Conservation (phyloP, 106 monocot genomes). For the Dendrobium huoshanense region DNA sequence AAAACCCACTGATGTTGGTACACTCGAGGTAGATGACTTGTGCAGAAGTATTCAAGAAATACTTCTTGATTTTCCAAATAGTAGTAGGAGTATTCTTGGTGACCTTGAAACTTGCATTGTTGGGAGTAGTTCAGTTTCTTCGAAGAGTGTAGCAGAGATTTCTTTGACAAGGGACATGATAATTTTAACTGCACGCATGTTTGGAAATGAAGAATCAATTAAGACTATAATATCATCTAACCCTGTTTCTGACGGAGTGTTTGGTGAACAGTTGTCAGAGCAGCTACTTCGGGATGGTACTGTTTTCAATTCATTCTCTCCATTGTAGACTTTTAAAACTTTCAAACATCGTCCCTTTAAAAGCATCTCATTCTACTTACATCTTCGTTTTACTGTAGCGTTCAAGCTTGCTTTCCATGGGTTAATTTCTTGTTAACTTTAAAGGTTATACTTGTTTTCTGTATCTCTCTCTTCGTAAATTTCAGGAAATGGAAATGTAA, state of each 20-base stretch:
- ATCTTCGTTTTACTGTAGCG: neutral
- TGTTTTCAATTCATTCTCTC: slow-evolving; percentile 2
- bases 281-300: slow-evolving; percentile 86
- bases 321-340: neutral
- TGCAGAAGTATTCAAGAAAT: slow-evolving; percentile 69
- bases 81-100: slow-evolving; percentile 42
- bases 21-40: slow-evolving; percentile 41
- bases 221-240: slow-evolving; percentile 38
- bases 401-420: neutral
- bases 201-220: slow-evolving; percentile 58
- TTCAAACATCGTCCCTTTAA: neutral
- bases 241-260: slow-evolving; percentile 34
- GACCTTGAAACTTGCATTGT: slow-evolving; percentile 85
- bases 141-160: slow-evolving; percentile 59
- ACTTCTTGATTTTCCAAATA: slow-evolving; percentile 49
- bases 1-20: slow-evolving; percentile 57
- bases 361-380: neutral
- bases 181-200: slow-evolving; percentile 30
- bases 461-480: neutral
- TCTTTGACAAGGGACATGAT: slow-evolving; percentile 76
- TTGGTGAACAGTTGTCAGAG: slow-evolving; percentile 76
- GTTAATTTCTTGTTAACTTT: neutral
- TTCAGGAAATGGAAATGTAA: neutral
- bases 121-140: slow-evolving; percentile 26
- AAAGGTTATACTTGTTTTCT: neutral